Percentiles rank a stretch among this genome's conserved stretches.
Evolutionary conservation across 371 early-diverging fungal genomes (phyloP).

Genomic region (Lichtheimia hyalospora): DNA sequence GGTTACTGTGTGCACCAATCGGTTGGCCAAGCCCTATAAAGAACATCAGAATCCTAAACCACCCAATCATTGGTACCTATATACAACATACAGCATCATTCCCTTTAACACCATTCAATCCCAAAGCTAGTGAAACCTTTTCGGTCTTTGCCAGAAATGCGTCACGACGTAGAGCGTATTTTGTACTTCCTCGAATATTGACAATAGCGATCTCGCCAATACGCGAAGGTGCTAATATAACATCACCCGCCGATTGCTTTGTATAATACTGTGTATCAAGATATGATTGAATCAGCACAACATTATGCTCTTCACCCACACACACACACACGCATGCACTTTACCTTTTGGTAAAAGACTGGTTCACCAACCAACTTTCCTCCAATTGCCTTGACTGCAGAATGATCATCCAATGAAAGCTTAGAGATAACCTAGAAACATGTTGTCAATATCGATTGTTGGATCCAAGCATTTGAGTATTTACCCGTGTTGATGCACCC

Average conservation of each 20-base stretch:
- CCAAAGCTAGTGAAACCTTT: conserved; percentile 61
- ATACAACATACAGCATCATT: conserved; percentile 19
- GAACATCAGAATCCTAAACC: conserved; percentile 14
- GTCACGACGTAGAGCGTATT: conserved; percentile 68
- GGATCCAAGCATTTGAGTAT: not conserved
- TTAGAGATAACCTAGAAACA: conserved; percentile 42
- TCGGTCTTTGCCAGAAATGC: conserved; percentile 69
- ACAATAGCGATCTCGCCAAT: conserved; percentile 71
- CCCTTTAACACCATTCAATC: conserved; percentile 38
- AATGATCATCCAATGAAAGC: conserved; percentile 50
- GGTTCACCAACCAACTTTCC: conserved; percentile 56
- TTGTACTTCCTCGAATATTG: conserved; percentile 57
- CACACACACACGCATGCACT: too few species aligned
- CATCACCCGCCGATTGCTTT: conserved; percentile 56
- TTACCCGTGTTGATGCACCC: conserved; percentile 59
- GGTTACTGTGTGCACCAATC: conserved; percentile 63
- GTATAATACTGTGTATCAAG: conserved; percentile 56
- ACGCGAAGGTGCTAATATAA: conserved; percentile 65
- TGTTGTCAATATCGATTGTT: not conserved
- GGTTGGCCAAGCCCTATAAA: conserved; percentile 61
- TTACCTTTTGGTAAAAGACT: conserved; percentile 64
- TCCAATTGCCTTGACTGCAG: conserved; percentile 48
- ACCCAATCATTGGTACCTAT: not conserved
- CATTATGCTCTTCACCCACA: not conserved
- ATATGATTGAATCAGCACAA: not conserved